Percentiles rank a stretch among this genome's conserved stretches.
phyloP scores from a whole-genome alignment of 306 rosid genomes.

The Gillenia trifoliata region DNA sequence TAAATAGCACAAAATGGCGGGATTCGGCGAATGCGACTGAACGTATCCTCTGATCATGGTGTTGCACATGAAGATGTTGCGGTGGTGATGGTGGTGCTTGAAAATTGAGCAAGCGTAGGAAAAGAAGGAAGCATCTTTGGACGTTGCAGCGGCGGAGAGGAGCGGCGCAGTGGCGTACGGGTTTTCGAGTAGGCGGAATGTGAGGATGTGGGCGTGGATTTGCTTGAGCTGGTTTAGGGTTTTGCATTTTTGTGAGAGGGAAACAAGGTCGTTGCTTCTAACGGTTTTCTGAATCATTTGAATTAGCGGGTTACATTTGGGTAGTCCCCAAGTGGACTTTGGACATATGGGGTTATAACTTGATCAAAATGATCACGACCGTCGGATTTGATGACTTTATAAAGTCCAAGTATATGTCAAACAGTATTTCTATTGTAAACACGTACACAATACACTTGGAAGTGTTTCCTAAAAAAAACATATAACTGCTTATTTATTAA shows the following conservation, averaged over 20 bases:
- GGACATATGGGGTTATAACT: not conserved
- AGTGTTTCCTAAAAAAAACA: no score
- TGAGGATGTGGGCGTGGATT: conserved; percentile 64
- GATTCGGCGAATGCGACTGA: conserved; percentile 27
- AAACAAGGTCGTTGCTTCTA: conserved; percentile 20
- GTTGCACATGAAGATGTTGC: conserved; percentile 65
- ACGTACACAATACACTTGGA: no score
- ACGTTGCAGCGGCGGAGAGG: conserved; percentile 47
- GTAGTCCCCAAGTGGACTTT: not conserved
- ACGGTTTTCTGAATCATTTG: conserved; percentile 40
- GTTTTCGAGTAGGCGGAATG: conserved; percentile 30
- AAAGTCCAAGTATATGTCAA: not conserved
- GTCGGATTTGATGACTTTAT: not conserved
- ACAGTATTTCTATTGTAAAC: no score
- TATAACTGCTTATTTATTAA: no score
- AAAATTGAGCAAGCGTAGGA: conserved; percentile 57
- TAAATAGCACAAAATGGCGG: conserved; percentile 44
- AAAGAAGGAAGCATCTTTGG: conserved; percentile 30
- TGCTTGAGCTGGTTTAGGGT: conserved; percentile 64
- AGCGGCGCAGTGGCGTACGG: conserved; percentile 56
- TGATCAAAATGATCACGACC: not conserved
- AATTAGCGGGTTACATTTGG: conserved; percentile 12
- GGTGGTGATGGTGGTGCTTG: conserved; percentile 43
- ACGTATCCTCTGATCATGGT: conserved; percentile 62
- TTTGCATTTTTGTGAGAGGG: conserved; percentile 49